Base-by-base conservation (phyloP, 192 early-diverging fungal genomes). In the Mortierella claussenii region DNA sequence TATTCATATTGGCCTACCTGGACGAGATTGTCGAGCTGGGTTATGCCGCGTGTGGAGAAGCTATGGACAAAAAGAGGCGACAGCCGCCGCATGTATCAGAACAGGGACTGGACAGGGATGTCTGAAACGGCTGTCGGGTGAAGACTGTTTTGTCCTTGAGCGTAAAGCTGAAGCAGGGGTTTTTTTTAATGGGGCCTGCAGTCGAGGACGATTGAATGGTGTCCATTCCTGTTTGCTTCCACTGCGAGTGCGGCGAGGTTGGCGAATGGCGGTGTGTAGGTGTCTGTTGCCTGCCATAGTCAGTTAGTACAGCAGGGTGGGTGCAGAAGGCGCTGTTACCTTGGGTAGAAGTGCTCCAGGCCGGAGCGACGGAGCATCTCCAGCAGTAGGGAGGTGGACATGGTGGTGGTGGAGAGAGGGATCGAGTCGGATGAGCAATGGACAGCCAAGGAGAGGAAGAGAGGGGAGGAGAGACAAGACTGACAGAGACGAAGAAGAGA, bases 351-450 rank as follows among this genome's bases (percentile, higher is more conserved):
- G 81, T 84, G 78, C 59, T 86, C 89, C 37, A 93, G 82, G 28
- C 89, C 87, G 10, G 87, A 87, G 48, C 79, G 81, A 61, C 81
- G 62, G 56, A 93, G 80, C 28, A 89, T 91, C 45, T 92, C 89
- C 62, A 89, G 67, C 52, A 91, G 78, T 27, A 87, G 55, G 27
- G 83, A 66, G 20, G 85, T 69, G 56, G 76, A 71, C 80, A 82
- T 82, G 51, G 10, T 13, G 15, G 34, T 15, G 47, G 34, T 12
- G 21, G 20, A 18, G 33, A 56, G 17, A 21, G 6, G 44, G 40
- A 21, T n/a, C n/a, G n/a, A n/a, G n/a, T n/a, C n/a, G n/a, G n/a
- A n/a, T n/a, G n/a, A n/a, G n/a, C n/a, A n/a, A n/a, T n/a, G n/a
- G n/a, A n/a, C n/a, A n/a, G n/a, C n/a, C 20, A 50, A 51, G 34